Evolutionary conservation across 164 flowering plant species (phyloP).

Genomic region (Kingdonia uniflora): DNA sequence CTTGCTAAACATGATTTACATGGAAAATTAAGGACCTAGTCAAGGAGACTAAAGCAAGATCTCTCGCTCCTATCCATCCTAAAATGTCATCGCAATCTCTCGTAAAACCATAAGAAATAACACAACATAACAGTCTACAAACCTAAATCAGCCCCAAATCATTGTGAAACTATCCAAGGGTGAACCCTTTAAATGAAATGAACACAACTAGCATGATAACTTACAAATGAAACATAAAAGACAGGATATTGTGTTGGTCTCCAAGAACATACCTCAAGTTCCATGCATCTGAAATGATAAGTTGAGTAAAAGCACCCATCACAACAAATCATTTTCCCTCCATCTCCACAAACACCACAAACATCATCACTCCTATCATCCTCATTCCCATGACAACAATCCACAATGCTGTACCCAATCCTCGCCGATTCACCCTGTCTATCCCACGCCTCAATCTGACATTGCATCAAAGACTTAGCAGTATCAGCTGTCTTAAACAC

Average conservation of each 20-base stretch:
- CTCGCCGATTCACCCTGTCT: background rate
- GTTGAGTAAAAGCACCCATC: conserved; percentile 7
- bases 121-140: too few species aligned
- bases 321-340: conserved; percentile 6
- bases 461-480: conserved; percentile 22
- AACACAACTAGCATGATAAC: background rate
- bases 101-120: too few species aligned
- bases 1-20: too few species aligned
- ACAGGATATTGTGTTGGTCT: background rate
- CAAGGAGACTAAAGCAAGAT: too few species aligned
- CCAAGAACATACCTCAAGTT: background rate
- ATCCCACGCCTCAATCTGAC: conserved; percentile 1
- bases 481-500: conserved; percentile 71
- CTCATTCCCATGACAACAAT: background rate
- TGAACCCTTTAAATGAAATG: background rate
- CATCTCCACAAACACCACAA: conserved; percentile 10
- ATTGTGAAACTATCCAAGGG: too few species aligned
- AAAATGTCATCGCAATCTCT: background rate
- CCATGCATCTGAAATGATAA: conserved; percentile 7
- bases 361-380: conserved; percentile 6
- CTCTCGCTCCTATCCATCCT: too few species aligned
- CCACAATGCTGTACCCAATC: background rate
- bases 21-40: too few species aligned
- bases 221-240: background rate
- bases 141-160: too few species aligned